A percentile compares a stretch with the other conserved stretches of the same genome.
Evolutionary conservation across 805 yeast genomes (phyloP).

Genomic region (Tetrapisispora fleetii): DNA sequence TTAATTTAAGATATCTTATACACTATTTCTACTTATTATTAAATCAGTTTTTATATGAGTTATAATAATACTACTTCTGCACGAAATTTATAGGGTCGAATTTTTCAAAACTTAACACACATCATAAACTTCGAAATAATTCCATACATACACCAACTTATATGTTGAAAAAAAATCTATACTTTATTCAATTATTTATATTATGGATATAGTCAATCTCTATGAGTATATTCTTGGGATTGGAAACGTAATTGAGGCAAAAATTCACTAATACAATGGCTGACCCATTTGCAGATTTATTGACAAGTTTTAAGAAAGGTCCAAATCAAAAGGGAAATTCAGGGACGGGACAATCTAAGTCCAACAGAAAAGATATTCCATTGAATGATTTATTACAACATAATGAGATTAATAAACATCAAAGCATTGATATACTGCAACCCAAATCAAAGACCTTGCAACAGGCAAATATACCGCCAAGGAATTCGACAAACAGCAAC

Average conservation of each 20-base stretch:
- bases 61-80: too few relatives aligned
- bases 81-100: not conserved
- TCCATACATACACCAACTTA: too few relatives aligned
- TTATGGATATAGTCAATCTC: too few relatives aligned
- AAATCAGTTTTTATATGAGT: too few relatives aligned
- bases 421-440: not conserved
- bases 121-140: not conserved
- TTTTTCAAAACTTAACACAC: not conserved
- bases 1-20: too few relatives aligned
- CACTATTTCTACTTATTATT: too few relatives aligned
- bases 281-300: constrained; percentile 39
- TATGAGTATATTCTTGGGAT: too few relatives aligned
- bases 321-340: not conserved
- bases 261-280: constrained; percentile 6
- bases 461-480: not conserved
- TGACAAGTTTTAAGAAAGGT: constrained; percentile 23
- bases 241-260: too few relatives aligned
- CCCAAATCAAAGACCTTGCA: not conserved
- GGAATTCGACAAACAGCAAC: not conserved
- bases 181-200: too few relatives aligned
- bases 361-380: not conserved
- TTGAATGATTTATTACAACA: not conserved
- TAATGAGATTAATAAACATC: not conserved
- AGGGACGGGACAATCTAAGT: not conserved
- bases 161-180: not conserved